These are phyloP conservation scores for Lagenidium sp. DNA, from an alignment of 352 stramenopile species.

Conservation along the genomic window DNA sequence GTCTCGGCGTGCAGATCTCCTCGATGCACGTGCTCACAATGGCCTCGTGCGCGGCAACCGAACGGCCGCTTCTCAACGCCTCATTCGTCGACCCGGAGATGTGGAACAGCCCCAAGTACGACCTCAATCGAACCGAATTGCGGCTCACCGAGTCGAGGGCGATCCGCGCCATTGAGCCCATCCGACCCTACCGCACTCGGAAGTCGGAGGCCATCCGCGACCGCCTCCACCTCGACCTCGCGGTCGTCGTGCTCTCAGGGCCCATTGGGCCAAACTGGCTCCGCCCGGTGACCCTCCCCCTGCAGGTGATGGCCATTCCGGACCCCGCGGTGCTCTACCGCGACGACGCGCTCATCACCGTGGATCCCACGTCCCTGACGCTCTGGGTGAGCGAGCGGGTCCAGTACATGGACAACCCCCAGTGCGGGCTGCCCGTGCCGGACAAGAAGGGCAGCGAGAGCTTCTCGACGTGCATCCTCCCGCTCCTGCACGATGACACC, in stretches of 20 bases:
- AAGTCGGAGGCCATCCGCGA: not conserved
- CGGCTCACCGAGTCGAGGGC: not conserved
- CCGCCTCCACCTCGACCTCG: not conserved
- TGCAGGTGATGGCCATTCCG: too few species aligned
- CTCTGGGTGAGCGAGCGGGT: not conserved
- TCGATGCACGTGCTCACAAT: constrained; percentile 2
- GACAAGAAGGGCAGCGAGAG: not conserved
- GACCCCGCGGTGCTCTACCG: too few species aligned
- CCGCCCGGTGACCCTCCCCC: not conserved
- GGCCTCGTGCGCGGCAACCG: not conserved
- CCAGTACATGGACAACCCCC: not conserved
- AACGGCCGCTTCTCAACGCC: not conserved
- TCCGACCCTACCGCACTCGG: too few species aligned
- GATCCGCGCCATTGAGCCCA: too few species aligned
- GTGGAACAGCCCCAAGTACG: not conserved
- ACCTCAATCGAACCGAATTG: not conserved
- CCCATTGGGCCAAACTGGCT: not conserved
- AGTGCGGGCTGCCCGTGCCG: not conserved
- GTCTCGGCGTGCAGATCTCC: constrained; percentile 5
- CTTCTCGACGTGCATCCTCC: not conserved
- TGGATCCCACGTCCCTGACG: not conserved
- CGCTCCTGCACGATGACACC: not conserved
- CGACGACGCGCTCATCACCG: not conserved
- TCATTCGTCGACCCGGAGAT: not conserved
- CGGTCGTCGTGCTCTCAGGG: not conserved